Evolutionary conservation across 768 basidiomycete species (phyloP), one percentile per base, ranked within the genome.

Genomic region (Chalciporus chontae): DNA sequence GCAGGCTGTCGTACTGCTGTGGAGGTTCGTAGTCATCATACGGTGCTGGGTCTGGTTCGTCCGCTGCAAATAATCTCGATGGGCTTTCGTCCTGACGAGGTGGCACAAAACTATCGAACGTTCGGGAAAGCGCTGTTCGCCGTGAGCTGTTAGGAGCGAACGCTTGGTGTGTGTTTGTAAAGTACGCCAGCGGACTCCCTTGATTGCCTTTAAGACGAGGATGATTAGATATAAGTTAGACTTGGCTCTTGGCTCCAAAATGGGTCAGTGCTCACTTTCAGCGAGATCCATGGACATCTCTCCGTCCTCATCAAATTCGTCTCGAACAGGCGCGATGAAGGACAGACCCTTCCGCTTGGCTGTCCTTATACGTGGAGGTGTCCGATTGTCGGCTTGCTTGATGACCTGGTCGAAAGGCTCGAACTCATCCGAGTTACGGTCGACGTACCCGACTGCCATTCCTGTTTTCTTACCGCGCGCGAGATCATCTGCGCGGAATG

Each of bases 401-500:
- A 90, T 76, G 45, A 91, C 63, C 59, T 88, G 77, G 48, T 85
- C 86, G 64, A 90, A 90, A 0, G 82, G 84, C 64, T 91, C 88
- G 63, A 90, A 90, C 24, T 87, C 89, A 66, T 90, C 89, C 21
- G 86, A 86, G 62, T 79, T 81, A 56, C 81, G 82, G 53, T 85
- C 80, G 48, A 90, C 80, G 59, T 79, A 78, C 34, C 70, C 77
- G 13, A 90, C 82, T 0, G 79, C 74, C 47, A 89, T 76, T 5
- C 89, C 89, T 0, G 89, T 91, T 64, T 82, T 87, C 77, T 87
- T 90, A 15, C 89, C 89, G 48, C 84, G 85, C 43, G 79, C 79
- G 10, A 81, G 79, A 57, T 90, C 85, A 55, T 89, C 85, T 3
- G 85, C 87, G 43, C 85, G 80, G 60, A 85, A 91, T 1, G 89